phyloP scores from a whole-genome alignment of 73 alveolate genomes.

The Paramecium tetraurelia region DNA sequence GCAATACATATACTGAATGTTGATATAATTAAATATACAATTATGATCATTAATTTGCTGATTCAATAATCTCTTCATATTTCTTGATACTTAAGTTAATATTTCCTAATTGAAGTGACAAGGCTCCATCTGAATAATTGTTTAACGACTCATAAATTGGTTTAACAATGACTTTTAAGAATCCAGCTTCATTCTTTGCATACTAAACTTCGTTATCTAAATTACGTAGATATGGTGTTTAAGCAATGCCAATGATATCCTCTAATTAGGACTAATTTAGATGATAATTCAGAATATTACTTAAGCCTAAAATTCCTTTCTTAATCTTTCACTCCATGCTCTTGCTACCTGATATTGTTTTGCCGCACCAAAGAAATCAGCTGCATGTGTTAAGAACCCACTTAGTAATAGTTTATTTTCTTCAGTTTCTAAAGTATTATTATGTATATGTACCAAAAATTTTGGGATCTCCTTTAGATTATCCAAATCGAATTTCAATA shows the following conservation, averaged over 20 bases:
- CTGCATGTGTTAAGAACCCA: conserved; percentile 36
- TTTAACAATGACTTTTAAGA: conserved; percentile 48
- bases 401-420: background rate
- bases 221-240: conserved; percentile 37
- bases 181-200: conserved; percentile 56
- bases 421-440: conserved; percentile 5
- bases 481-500: conserved; percentile 30
- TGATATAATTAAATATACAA: background rate
- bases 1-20: background rate
- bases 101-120: background rate
- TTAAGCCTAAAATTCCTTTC: conserved; percentile 48
- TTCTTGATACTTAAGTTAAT: background rate
- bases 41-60: background rate
- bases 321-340: conserved; percentile 57
- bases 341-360: conserved; percentile 4
- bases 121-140: conserved; percentile 31
- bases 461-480: background rate
- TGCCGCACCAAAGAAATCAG: conserved; percentile 42
- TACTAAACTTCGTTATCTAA: conserved; percentile 2
- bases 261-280: conserved; percentile 13
- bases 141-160: conserved; percentile 52
- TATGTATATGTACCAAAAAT: background rate
- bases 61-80: conserved; percentile 34
- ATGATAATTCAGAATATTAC: background rate
- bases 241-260: conserved; percentile 23